Evolutionary conservation across 768 basidiomycete genomes (phyloP), one percentile per base, ranked within the genome.

Genomic region (Megacollybia marginata): DNA sequence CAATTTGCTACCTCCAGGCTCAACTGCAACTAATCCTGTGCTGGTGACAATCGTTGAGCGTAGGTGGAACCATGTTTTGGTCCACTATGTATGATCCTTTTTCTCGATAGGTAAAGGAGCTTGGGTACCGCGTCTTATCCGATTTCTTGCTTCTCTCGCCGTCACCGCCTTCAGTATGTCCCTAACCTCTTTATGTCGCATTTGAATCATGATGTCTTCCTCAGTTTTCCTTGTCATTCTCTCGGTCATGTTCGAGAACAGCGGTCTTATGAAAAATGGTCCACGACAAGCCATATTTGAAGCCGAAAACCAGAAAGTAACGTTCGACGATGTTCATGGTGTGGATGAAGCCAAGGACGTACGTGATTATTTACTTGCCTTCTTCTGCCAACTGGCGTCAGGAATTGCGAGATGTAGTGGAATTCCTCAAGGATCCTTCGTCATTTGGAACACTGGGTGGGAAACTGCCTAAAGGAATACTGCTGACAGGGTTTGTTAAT

Each of bases 331-430:
- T 66, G 93, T 99, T 5, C 94, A 98, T 55, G 96, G 96, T 31
- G 88, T 95, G 23, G 96, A 98, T 57, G 96, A 99, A 67, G 96
- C 89, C 33, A 98, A 98, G 67, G 82, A 87, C 61, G 93, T 86
- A 47, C 38, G 75, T n/a, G 35, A 44, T 33, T 32, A 20, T 34
- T 49, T 32, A 12, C 18, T 15, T n/a, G 38, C 28, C 32, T 18
- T 47, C 38, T 50, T 10, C 52, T 59, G 38, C 19, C 57, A 46
- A 18, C 51, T 55, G 12, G 47, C 44, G 48, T 43, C 57, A 92
- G 87, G 93, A 94, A 74, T 75, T 97, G 32, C 82, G 88, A 74
- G 95, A 97, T 61, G 82, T 97, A 36, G 93, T 97, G 44, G 88
- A 88, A 56, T 99, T 97, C 72, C 69, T 99, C 51, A 94, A 90